These are phyloP conservation scores for Prunus persica DNA, from an alignment of 306 rosid species.

Conservation along the genomic window DNA sequence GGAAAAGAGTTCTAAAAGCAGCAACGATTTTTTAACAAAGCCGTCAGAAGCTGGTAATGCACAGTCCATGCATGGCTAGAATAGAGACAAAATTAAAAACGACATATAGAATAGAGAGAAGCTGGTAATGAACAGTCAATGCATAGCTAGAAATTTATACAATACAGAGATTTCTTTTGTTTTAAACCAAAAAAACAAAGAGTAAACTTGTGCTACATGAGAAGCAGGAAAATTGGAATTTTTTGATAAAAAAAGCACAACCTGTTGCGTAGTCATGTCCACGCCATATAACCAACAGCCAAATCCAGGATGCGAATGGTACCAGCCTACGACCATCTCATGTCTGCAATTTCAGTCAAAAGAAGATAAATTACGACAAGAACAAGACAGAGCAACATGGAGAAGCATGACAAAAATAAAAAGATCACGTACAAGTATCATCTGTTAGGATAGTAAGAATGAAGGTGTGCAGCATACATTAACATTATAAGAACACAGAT, in stretches of 20 bases:
- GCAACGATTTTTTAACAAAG: too few relatives aligned
- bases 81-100: too few relatives aligned
- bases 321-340: slow-evolving; percentile 99
- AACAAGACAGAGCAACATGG: background rate
- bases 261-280: slow-evolving; percentile 96
- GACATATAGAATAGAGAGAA: too few relatives aligned
- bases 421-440: background rate
- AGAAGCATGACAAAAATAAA: background rate
- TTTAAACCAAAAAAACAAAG: too few relatives aligned
- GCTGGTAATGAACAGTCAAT: too few relatives aligned
- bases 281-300: slow-evolving; percentile 99
- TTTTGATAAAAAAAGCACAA: slow-evolving; percentile 12
- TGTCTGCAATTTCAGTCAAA: slow-evolving; percentile 47
- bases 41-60: too few relatives aligned
- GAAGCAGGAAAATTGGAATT: too few relatives aligned
- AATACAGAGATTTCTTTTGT: too few relatives aligned
- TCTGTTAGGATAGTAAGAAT: too few relatives aligned
- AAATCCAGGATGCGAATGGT: slow-evolving; percentile 96
- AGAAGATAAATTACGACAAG: background rate
- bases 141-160: background rate
- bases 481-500: too few relatives aligned
- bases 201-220: background rate
- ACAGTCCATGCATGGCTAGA: background rate
- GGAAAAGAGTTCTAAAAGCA: background rate
- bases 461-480: background rate